Percentiles rank a stretch among this genome's conserved stretches.
phyloP scores from a whole-genome alignment of 2,329 filamentous ascomycete genomes.

The Thielaviopsis musarum region DNA sequence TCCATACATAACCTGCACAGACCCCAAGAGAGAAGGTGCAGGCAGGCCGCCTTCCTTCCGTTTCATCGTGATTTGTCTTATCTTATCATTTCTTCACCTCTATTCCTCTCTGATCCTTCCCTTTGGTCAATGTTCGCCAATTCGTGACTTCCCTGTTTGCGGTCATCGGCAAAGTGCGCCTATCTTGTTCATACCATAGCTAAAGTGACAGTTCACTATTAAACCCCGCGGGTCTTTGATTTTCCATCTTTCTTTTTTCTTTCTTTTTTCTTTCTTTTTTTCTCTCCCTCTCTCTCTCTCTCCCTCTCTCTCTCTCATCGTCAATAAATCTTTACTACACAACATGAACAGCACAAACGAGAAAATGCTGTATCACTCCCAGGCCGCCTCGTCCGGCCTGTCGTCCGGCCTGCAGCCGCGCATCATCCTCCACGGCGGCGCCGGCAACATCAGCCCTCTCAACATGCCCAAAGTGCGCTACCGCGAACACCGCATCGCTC shows the following conservation, averaged over 20 bases:
- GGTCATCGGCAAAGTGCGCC: not conserved
- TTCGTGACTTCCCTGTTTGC: not conserved
- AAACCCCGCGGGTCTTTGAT: not conserved
- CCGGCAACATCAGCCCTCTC: slow-evolving; percentile 47
- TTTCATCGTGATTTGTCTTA: not conserved
- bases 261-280: not conserved
- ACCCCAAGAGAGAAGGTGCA: not conserved
- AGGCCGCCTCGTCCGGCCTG: slow-evolving; percentile 12
- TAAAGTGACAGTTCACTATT: not conserved
- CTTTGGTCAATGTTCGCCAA: not conserved
- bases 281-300: not conserved
- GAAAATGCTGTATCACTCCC: slow-evolving; percentile 3
- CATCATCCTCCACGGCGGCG: slow-evolving; percentile 56
- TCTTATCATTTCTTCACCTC: not conserved
- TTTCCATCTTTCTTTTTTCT: not conserved
- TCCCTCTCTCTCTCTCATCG: not conserved
- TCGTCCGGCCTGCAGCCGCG: slow-evolving; percentile 28
- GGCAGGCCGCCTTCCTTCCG: no score
- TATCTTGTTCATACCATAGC: not conserved
- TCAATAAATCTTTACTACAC: not conserved
- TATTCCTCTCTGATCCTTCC: not conserved
- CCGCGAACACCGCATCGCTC: slow-evolving; percentile 37
- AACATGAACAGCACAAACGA: not conserved
- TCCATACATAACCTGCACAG: not conserved
- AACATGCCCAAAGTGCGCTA: slow-evolving; percentile 43